These are phyloP conservation scores for Chrysoporthe deuterocubensis DNA, from an alignment of 2,329 filamentous ascomycete genomes.

Conservation along the genomic window DNA sequence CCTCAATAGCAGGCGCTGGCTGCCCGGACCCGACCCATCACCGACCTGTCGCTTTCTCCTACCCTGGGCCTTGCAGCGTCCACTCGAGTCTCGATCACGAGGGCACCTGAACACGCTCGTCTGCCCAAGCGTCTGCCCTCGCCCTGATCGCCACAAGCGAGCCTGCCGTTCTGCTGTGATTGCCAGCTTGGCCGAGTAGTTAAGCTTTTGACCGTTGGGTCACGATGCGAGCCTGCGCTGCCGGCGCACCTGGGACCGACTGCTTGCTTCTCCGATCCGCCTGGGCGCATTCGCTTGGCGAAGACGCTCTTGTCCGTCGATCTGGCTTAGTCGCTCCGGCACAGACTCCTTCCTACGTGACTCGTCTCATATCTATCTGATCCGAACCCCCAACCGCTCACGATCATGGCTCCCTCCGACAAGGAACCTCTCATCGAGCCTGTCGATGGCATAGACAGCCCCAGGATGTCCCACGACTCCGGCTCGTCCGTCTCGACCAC, in stretches of 20 bases:
- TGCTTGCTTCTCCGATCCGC: slow-evolving; percentile 2
- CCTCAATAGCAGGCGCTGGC: slow-evolving; percentile 20
- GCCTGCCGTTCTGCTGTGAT: background rate
- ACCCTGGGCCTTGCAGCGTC: background rate
- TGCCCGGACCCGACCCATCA: background rate
- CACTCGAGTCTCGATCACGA: background rate
- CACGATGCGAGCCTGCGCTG: slow-evolving; percentile 22
- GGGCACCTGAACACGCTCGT: background rate
- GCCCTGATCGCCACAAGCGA: background rate
- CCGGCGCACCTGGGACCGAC: slow-evolving; percentile 8
- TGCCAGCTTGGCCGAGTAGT: slow-evolving; percentile 18
- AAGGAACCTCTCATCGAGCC: slow-evolving; percentile 22
- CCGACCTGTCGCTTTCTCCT: background rate
- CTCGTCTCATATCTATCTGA: slow-evolving; percentile 8
- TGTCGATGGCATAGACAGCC: slow-evolving; percentile 12
- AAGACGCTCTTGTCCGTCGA: background rate
- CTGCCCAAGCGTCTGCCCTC: background rate
- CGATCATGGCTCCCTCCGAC: slow-evolving; percentile 25
- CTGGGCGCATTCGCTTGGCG: background rate
- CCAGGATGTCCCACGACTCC: slow-evolving; percentile 59
- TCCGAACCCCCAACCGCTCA: background rate
- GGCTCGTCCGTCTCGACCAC: slow-evolving; percentile 81
- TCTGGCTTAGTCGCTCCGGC: background rate
- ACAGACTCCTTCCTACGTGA: background rate
- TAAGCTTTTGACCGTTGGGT: background rate